Evolutionary conservation across 2,329 filamentous ascomycete genomes (phyloP).

Genomic region (Aaosphaeria pasadenensis): DNA sequence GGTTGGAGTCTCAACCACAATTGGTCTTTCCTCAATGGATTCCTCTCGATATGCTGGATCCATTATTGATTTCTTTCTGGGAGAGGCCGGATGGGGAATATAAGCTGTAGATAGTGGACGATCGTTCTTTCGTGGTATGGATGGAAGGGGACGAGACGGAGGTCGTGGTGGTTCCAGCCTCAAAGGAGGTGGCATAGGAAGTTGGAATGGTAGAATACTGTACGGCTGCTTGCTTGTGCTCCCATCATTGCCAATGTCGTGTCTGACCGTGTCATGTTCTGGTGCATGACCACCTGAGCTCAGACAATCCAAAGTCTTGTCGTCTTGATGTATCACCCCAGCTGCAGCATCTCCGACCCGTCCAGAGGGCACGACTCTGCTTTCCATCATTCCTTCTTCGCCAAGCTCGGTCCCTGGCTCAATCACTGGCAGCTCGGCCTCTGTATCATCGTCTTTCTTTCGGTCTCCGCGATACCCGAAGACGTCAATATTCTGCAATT

Average conservation of each 20-base stretch:
- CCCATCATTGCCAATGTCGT: no score
- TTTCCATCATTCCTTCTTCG: no score
- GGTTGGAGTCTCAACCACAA: no score
- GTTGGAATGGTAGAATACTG: conserved; percentile 6
- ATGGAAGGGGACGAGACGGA: conserved; percentile 8
- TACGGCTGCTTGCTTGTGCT: no score
- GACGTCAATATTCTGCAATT: conserved; percentile 8
- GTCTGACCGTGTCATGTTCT: no score
- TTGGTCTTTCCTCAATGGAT: no score
- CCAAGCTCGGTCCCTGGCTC: conserved; percentile 6
- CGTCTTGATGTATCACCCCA: no score
- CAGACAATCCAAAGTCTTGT: no score
- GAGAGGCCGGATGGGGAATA: conserved; percentile 20
- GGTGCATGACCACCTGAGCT: no score
- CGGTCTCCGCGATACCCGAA: conserved; percentile 16
- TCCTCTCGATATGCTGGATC: no score
- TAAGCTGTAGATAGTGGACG: conserved; percentile 14
- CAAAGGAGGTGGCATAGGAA: conserved; percentile 23
- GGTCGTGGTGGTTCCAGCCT: conserved; percentile 12
- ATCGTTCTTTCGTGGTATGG: conserved; percentile 16
- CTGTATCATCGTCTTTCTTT: conserved; percentile 5
- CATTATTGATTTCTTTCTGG: conserved; percentile 14
- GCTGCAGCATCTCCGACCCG: no score
- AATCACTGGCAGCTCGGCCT: conserved; percentile 16
- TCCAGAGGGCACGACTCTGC: no score